phyloP scores from a whole-genome alignment of 441 rosid genomes.

The Isatis lusitanica region DNA sequence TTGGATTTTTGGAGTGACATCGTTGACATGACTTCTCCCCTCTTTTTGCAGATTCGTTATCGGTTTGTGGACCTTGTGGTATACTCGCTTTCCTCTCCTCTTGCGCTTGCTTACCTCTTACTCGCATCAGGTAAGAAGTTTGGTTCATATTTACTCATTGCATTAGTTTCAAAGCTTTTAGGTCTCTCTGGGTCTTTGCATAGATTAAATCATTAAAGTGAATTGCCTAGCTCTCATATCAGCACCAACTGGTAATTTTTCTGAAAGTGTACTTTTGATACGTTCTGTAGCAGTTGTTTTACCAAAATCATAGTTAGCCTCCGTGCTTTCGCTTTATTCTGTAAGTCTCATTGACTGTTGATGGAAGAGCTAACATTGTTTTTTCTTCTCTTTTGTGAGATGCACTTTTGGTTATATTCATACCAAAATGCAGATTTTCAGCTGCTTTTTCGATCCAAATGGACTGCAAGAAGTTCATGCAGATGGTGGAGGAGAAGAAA shows the following conservation, averaged over 20 bases:
- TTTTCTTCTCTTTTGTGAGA: conserved; percentile 95
- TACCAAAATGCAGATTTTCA: conserved; percentile 89
- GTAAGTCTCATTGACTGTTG: conserved; percentile 20
- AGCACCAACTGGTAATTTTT: neutral
- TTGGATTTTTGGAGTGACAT: neutral
- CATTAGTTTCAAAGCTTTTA: conserved; percentile 8
- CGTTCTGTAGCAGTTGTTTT: neutral
- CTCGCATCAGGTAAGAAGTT: conserved; percentile 41
- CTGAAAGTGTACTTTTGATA: neutral
- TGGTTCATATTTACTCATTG: conserved; percentile 22
- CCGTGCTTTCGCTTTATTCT: neutral
- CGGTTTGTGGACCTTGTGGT: no score
- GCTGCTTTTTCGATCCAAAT: conserved; percentile 56
- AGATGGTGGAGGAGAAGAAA: conserved; percentile 94
- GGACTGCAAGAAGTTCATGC: conserved; percentile 97
- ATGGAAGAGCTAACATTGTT: conserved; percentile 81
- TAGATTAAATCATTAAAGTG: neutral
- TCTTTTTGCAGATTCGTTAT: conserved; percentile 23
- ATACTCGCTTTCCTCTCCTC: neutral
- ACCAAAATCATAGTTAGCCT: neutral
- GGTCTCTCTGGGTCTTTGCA: neutral
- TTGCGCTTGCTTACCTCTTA: neutral
- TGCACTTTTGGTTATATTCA: conserved; percentile 76
- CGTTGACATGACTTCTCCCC: neutral
- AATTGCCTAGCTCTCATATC: neutral